Percentiles rank a stretch among this genome's conserved stretches.
Evolutionary conservation across 177 flowering plant genomes (phyloP).

Genomic region (Vitis hybrid): DNA sequence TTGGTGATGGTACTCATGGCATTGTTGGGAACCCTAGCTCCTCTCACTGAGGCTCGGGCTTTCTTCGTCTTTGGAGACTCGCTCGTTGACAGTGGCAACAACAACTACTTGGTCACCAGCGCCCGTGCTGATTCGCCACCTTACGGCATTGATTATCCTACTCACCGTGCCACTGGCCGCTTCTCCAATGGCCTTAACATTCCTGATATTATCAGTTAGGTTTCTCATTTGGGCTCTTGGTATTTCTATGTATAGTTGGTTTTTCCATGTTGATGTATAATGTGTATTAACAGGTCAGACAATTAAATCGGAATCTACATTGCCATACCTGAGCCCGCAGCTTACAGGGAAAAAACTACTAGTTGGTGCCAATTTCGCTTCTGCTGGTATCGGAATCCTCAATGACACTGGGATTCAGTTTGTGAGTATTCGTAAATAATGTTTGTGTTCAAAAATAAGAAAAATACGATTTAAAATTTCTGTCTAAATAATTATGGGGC

Average conservation of each 20-base stretch:
- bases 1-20: constrained; percentile 1
- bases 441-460: too few relatives aligned
- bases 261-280: too few relatives aligned
- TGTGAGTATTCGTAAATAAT: constrained; percentile 15
- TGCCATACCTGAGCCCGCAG: constrained; percentile 31
- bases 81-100: constrained; percentile 39
- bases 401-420: constrained; percentile 44
- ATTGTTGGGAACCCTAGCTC: neutral
- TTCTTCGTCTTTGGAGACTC: constrained; percentile 46
- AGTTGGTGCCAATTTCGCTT: constrained; percentile 40
- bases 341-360: constrained; percentile 22
- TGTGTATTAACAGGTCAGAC: constrained; percentile 9
- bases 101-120: constrained; percentile 34
- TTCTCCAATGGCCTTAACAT: constrained; percentile 45
- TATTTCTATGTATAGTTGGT: too few relatives aligned
- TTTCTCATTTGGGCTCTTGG: neutral
- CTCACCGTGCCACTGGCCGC: constrained; percentile 34
- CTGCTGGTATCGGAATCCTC: constrained; percentile 42
- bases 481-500: too few relatives aligned
- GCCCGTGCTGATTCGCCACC: constrained; percentile 36
- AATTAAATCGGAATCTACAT: constrained; percentile 23
- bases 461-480: too few relatives aligned
- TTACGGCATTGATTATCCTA: constrained; percentile 38
- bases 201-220: constrained; percentile 36
- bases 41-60: constrained; percentile 21